Evolutionary conservation across 2,329 filamentous ascomycete genomes (phyloP), one percentile per base, ranked within the genome.

Genomic region (Xylaria polymorpha): DNA sequence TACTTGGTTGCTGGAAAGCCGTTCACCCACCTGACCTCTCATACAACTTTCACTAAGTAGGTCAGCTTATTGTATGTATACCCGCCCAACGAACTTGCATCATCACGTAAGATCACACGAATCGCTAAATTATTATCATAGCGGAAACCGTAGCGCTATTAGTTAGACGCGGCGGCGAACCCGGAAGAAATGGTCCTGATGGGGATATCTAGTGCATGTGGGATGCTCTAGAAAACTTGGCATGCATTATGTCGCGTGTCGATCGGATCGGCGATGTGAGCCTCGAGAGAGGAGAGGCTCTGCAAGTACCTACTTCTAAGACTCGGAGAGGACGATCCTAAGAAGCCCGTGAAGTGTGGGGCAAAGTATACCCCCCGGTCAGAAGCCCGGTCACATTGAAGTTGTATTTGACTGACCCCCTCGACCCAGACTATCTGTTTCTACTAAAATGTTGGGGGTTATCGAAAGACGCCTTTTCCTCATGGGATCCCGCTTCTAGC

Each of bases 261-360:
- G 48, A 51, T 51, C 48, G 25, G 25, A 51, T 51, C 48, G 14
- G 22, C 48, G 48, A 51, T 51, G 48, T 32, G 43, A 20, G 43
- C 6, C 25, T n/a, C n/a, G n/a, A n/a, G n/a, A n/a, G n/a, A n/a
- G n/a, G n/a, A n/a, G n/a, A n/a, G n/a, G n/a, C n/a, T n/a, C n/a
- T n/a, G n/a, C n/a, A n/a, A n/a, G n/a, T n/a, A n/a, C n/a, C n/a
- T n/a, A n/a, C n/a, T n/a, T n/a, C n/a, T n/a, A n/a, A n/a, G n/a
- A 32, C 50, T 35, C 50, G 25, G 50, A 32, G 25, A 53, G 50
- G 25, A 10, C 9, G 44, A 46, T 25, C 44, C 44, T 6, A 1
- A n/a, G 22, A 50, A 29, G n/a, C 5, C 22, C 22, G 22, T 29
- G 22, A 29, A 14, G 46, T 25, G 46, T 25, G 46, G 46, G 25